Percentiles rank a stretch among this genome's conserved stretches.
Conservation (phyloP, 108 stramenopile genomes). For the Cyclotella choctawhatcheeana region DNA sequence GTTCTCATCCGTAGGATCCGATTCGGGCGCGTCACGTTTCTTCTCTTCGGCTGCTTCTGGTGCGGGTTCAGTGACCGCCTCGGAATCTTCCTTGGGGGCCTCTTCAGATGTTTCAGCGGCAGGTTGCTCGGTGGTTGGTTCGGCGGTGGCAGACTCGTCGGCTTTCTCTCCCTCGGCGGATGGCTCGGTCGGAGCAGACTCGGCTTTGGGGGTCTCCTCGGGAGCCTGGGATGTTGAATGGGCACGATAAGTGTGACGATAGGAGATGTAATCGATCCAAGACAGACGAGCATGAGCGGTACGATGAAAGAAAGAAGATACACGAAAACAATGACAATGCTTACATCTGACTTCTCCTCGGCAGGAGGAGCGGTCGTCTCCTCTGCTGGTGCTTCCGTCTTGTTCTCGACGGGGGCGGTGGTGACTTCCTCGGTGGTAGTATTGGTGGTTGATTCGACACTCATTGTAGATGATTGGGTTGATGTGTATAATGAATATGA, state of each 20-base stretch:
- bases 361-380: not conserved
- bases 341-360: not conserved
- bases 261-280: not conserved
- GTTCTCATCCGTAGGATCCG: slow-evolving; percentile 2
- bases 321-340: slow-evolving; percentile 10
- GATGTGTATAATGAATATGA: too few species aligned
- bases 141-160: not conserved
- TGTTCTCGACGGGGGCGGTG: slow-evolving; percentile 7
- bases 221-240: not conserved
- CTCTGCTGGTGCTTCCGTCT: not conserved
- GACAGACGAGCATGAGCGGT: not conserved
- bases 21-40: slow-evolving; percentile 12
- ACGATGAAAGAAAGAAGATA: not conserved
- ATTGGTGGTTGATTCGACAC: slow-evolving; percentile 16
- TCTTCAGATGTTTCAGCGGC: not conserved
- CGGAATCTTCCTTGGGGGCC: not conserved
- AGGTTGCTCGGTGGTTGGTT: not conserved
- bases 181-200: not conserved
- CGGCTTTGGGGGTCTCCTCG: slow-evolving; percentile 11
- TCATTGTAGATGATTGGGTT: slow-evolving; percentile 4
- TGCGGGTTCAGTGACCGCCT: not conserved
- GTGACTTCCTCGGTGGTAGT: slow-evolving; percentile 11
- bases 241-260: too few species aligned
- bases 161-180: not conserved
- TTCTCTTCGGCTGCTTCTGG: slow-evolving; percentile 1